These are phyloP conservation scores for Gastrolobium bilobum DNA, from an alignment of 306 rosid species.

Conservation along the genomic window DNA sequence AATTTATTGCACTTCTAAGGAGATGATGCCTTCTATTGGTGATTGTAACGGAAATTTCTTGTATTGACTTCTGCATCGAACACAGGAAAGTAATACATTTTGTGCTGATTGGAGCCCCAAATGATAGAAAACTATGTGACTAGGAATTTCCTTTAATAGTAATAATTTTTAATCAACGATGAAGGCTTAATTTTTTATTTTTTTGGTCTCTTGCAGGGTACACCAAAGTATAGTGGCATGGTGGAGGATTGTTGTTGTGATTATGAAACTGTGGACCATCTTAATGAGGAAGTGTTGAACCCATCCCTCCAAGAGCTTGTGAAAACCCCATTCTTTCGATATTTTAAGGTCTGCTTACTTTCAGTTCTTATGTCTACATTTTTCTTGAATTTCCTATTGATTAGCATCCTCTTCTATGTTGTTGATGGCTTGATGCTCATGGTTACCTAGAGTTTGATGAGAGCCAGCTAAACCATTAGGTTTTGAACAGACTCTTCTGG, in stretches of 20 bases:
- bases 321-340: conserved; percentile 69
- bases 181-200: not conserved
- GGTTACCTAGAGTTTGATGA: conserved; percentile 11
- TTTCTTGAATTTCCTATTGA: conserved; percentile 32
- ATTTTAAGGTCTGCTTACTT: conserved; percentile 66
- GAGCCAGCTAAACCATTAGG: not conserved
- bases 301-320: conserved; percentile 74
- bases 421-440: conserved; percentile 39
- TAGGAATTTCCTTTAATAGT: not conserved
- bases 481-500: not conserved
- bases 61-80: not conserved
- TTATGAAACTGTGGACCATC: conserved; percentile 69
- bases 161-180: not conserved
- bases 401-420: not conserved
- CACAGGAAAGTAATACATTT: not conserved
- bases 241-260: conserved; percentile 83
- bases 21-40: not conserved
- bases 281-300: conserved; percentile 63
- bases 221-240: conserved; percentile 66
- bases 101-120: not conserved
- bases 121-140: not conserved
- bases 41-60: conserved; percentile 21
- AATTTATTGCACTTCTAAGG: not conserved
- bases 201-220: conserved; percentile 48
- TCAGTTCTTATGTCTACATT: conserved; percentile 3